Evolutionary conservation across 768 basidiomycete species (phyloP).

Genomic region (Boletus reticuloceps): DNA sequence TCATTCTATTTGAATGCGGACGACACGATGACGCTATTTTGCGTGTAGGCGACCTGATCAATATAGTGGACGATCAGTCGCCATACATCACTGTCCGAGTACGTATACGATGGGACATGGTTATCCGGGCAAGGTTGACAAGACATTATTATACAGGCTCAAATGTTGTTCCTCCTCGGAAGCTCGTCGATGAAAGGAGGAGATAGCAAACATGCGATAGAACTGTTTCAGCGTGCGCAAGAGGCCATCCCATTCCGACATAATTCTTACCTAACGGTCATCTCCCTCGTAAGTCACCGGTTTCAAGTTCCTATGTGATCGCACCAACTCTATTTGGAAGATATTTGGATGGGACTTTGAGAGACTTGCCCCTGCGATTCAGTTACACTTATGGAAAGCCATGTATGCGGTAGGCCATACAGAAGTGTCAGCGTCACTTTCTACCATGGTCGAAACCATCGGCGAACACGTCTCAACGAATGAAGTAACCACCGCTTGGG

Average conservation of each 20-base stretch:
- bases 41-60: too few relatives aligned
- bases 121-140: background rate
- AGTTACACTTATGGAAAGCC: too few relatives aligned
- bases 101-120: too few relatives aligned
- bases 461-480: too few relatives aligned
- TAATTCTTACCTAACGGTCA: background rate
- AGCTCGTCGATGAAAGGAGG: background rate
- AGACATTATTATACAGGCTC: background rate
- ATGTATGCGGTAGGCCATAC: too few relatives aligned
- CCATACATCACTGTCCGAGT: too few relatives aligned
- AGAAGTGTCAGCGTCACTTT: background rate
- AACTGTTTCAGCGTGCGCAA: background rate
- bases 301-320: background rate
- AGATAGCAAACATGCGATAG: background rate
- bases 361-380: background rate
- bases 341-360: conserved; percentile 17
- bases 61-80: too few relatives aligned
- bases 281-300: background rate
- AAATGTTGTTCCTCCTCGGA: background rate
- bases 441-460: too few relatives aligned
- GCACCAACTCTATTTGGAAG: background rate
- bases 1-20: background rate
- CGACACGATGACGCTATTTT: too few relatives aligned
- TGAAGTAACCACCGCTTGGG: too few relatives aligned
- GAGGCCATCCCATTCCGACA: background rate